Percentiles rank a stretch among this genome's conserved stretches.
phyloP scores from a whole-genome alignment of 1,139 yeast species.

The Diutina rugosa region DNA sequence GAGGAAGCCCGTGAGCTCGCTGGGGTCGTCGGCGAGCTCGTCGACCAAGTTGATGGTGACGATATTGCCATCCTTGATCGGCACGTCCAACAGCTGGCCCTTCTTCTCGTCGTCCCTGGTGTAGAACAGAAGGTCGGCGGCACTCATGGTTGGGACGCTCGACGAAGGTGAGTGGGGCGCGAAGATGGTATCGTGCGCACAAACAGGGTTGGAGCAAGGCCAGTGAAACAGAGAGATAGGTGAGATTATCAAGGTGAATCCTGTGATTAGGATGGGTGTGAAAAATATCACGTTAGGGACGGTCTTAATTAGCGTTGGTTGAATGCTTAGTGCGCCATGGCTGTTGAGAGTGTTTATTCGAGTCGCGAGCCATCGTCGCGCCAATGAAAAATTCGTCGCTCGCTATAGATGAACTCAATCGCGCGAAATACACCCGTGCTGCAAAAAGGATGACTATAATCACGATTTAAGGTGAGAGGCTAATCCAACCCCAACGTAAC shows the following conservation, averaged over 20 bases:
- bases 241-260: no score
- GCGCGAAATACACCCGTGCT: no score
- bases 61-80: conserved; percentile 57
- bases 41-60: conserved; percentile 37
- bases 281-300: no score
- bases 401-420: not conserved
- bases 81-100: conserved; percentile 41
- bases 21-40: conserved; percentile 82
- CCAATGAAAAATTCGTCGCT: not conserved
- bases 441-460: no score
- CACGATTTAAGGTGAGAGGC: no score
- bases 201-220: not conserved
- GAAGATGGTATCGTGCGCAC: not conserved
- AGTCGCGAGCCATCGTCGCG: not conserved
- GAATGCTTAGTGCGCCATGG: no score
- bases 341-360: no score
- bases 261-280: no score
- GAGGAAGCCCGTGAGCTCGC: conserved; percentile 65
- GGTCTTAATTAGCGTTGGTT: no score
- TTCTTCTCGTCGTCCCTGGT: conserved; percentile 19
- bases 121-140: conserved; percentile 26
- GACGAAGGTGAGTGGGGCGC: not conserved
- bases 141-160: conserved; percentile 2
- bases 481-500: no score
- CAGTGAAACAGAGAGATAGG: no score